Base-by-base conservation (phyloP, 2,329 filamentous ascomycete genomes). In the Coleophoma eucalyptorum region DNA sequence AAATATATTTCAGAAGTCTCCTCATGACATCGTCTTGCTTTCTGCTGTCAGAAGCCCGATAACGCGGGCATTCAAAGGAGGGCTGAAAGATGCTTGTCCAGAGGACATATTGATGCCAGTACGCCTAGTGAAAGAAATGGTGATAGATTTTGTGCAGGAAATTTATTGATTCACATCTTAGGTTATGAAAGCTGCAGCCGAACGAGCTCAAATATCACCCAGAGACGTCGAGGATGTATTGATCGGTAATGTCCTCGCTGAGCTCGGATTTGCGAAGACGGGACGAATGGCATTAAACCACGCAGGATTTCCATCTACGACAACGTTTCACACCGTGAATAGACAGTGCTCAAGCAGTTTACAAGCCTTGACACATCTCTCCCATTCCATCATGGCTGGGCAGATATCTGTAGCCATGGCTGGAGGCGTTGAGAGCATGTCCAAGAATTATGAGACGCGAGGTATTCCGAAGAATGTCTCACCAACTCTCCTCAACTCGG, bases 381-480 rank as follows among this genome's bases (percentile, higher is more conserved):
- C 80, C 10, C 78, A 87, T 59, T 70, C 75, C 0, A 86, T 87
- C 50, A 74, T 79, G 8, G 73, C 77, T 0, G 84, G 83, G 1
- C 75, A 78, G 21, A 81, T 86, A 32, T 77, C 82, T 50, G 71
- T 78, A 13, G 84, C 81, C 21, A 72, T 87, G 45, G 84, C 77
- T 10, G 83, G 82, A 15, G 84, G 84, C 7, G 86, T 87, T 77
- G 84, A 87, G 70, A 83, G 78, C 58, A 87, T 87, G 84, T 85
- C 81, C n/a, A 69, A 75, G 47, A 86, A 86, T 64, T 87, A 87
- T 63, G 81, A 79, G 15, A 76, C 73, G 13, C 68, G 79, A 50
- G 83, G 83, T 5, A 84, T 87, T 20, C 83, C 83, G 1, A 82
- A 79, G 5, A 74, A 81, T 48, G 69, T 87, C n/a, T 85, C 80